Percentiles rank a stretch among this genome's conserved stretches.
Conservation (phyloP, 352 stramenopile species). For the Pythium rhizo-oryzae region DNA sequence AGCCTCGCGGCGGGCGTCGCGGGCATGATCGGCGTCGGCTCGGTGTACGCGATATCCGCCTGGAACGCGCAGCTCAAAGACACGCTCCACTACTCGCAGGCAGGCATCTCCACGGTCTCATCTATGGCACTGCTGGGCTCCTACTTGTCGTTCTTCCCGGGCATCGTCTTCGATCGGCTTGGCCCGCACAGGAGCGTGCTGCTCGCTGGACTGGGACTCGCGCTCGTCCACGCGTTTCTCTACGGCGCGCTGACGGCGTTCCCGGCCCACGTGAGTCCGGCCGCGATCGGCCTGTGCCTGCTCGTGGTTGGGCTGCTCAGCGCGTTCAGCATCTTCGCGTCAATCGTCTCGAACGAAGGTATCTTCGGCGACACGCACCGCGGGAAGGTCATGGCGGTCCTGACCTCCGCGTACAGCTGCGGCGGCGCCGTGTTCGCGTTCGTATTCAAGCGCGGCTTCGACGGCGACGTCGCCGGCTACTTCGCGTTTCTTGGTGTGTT, state of each 20-base stretch:
- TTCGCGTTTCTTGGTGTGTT: constrained; percentile 75
- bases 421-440: constrained; percentile 79
- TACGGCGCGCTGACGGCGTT: constrained; percentile 47
- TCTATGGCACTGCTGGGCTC: constrained; percentile 76
- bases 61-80: constrained; percentile 87
- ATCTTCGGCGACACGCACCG: constrained; percentile 71
- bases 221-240: constrained; percentile 44
- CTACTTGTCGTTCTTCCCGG: constrained; percentile 77
- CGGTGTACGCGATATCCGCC: constrained; percentile 76
- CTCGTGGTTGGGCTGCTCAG: constrained; percentile 66
- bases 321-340: constrained; percentile 76
- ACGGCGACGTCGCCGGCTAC: constrained; percentile 65
- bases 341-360: constrained; percentile 79
- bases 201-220: constrained; percentile 45
- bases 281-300: constrained; percentile 56
- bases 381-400: constrained; percentile 74
- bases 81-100: constrained; percentile 71
- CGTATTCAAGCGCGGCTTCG: constrained; percentile 62
- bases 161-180: constrained; percentile 71
- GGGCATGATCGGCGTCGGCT: constrained; percentile 76
- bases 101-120: constrained; percentile 73
- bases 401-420: constrained; percentile 79
- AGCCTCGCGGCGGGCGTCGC: constrained; percentile 64
- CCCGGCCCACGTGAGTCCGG: constrained; percentile 43
- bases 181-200: constrained; percentile 63